These are phyloP conservation scores for Fusarium protoensiforme DNA, from an alignment of 2,329 filamentous ascomycete species.

Conservation along the genomic window DNA sequence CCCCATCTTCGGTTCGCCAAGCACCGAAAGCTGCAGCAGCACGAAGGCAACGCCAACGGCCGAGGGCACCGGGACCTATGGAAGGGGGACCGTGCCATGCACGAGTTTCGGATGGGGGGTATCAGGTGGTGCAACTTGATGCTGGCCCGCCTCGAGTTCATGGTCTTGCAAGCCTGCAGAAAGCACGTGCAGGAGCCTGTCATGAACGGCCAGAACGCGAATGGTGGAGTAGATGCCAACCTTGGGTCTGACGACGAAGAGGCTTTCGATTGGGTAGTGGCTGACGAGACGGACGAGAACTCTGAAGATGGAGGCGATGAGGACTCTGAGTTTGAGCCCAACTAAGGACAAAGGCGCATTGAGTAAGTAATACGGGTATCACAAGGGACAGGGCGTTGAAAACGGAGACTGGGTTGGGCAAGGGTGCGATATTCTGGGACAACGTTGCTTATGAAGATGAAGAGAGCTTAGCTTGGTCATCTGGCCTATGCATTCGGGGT, in stretches of 20 bases:
- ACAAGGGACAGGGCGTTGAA: not conserved
- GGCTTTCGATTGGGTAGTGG: not conserved
- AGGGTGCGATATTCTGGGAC: not conserved
- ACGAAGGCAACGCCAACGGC: not conserved
- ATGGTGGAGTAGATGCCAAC: not conserved
- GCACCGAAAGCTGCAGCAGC: conserved; percentile 2
- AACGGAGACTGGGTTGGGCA: not conserved
- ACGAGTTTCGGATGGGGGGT: not conserved
- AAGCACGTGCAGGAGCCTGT: conserved; percentile 3
- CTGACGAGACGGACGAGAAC: not conserved
- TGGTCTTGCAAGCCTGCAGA: conserved; percentile 24
- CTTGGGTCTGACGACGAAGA: conserved; percentile 2
- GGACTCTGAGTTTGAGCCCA: conserved; percentile 19
- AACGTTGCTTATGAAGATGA: not conserved
- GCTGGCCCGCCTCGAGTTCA: conserved; percentile 3
- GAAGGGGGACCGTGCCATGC: conserved; percentile 16
- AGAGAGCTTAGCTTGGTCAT: conserved; percentile 1
- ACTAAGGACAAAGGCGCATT: not conserved
- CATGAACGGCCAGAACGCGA: not conserved
- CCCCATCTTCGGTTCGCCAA: conserved; percentile 27
- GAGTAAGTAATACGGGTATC: not conserved
- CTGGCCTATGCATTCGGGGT: conserved; percentile 25
- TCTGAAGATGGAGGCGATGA: conserved; percentile 1
- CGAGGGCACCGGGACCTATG: conserved; percentile 14
- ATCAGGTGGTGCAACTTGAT: not conserved